Base-by-base conservation (phyloP, 1,139 yeast genomes). In the Nadsonia starkeyi-henricii region DNA sequence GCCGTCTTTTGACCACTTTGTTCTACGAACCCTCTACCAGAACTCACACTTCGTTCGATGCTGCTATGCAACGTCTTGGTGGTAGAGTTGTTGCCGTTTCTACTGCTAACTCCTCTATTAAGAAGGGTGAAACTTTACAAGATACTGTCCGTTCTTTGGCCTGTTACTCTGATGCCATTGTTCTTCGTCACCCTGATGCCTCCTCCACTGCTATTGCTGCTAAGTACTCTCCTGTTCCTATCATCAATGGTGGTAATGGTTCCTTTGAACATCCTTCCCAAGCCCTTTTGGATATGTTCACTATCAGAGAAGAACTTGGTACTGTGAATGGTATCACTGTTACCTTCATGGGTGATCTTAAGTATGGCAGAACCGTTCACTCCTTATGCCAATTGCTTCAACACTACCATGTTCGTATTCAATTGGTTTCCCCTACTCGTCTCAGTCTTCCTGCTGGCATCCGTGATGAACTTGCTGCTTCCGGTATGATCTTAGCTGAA, bases 31-130 rank as follows among this genome's bases (percentile, higher is more conserved):
- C 99, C 59, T 86, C 96, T 12, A 93, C 99, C 45, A 79, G 99
- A 69, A 93, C 99, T 33, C 78, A 94, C 18, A 80, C 96, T 21
- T 89, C 97, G 1, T 93, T 93, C 65, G 95, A 93, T 67, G 96
- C 96, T 59, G 99, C 99, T 53, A 93, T 93, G 98, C 97, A 93
- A 74, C 84, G 99, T 72, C 76, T 93, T 61, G 99, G 99, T 66
- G 99, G 99, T 64, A 81, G 95, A 67, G 96, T 89, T 57, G 85
- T 93, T 58, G 78, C 94, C 48, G 83, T 93, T 55, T 75, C 85
- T 55, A 84, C 93, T 52, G 78, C 77, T 53, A 75, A 91, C 44
- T 88, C 97, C 20, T 86, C 96, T 26, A 95, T 89, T 48, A 85
- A 86, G 72, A 93, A 93, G 75, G 99, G 99, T 56, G 99, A 93